Base-by-base conservation (phyloP, 1,139 yeast species). In the Ogataea hybrid region DNA sequence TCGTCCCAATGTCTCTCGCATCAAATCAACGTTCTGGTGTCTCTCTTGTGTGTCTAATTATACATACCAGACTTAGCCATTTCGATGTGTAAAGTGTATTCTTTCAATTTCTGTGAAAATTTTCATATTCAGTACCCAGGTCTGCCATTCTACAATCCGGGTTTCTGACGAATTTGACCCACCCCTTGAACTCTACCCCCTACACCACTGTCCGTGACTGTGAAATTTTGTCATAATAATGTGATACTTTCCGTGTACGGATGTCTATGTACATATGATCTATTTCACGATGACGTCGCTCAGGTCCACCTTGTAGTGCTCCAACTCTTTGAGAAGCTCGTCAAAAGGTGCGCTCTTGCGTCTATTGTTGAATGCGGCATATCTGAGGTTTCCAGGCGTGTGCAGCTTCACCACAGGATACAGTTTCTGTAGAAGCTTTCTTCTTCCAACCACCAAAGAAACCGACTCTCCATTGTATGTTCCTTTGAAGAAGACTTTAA, bases 61-160 rank as follows among this genome's bases (percentile, higher is more conserved):
- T 46, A 76, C 81, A 72, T 75, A 76, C 81, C 81, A 65, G 81
- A 73, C 71, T 73, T 75, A 71, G 78, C 80, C 81, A 77, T 76
- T 69, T 61, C 70, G 56, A 37, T 37, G 34, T 32, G 34, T 31
- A 37, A 37, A 32, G 34, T 35, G 35, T 34, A 39, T 34, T 36
- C 38, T 33, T 33, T 35, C 37, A 39, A 30, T 37, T 38, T 28
- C 39, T 39, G 44, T 44, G 48, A 43, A 43, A 43, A 43, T 41
- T 44, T 44, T 46, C 46, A 32, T 23, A 37, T 32, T 37, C 36
- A 31, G 18, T 37, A 18, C 39, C 29, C 17, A 27, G 10, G 32
- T 25, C 44, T 41, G 44, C 30, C 44, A 41, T 27, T 37, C 30
- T 16, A 28, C 23, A 10, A 4, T n/a, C 21, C 22, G 22, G 33